Conservation (phyloP, 768 basidiomycete species). For the Lentinula raphanica region DNA sequence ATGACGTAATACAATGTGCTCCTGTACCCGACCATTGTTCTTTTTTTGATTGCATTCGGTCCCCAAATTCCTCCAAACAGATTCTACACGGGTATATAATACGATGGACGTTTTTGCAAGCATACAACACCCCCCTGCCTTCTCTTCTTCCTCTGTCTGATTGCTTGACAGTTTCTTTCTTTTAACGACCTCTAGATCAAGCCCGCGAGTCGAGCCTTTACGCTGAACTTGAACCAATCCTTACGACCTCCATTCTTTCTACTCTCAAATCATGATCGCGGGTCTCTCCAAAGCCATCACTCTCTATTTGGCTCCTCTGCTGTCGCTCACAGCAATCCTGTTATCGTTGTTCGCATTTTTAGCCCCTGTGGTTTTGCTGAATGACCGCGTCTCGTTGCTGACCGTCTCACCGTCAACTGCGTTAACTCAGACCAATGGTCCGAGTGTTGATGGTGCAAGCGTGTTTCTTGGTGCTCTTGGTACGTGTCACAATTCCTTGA, state of each 20-base stretch:
- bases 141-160: slow-evolving; percentile 1
- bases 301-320: slow-evolving; percentile 61
- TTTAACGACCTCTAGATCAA: slow-evolving; percentile 9
- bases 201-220: slow-evolving; percentile 25
- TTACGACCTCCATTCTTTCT: slow-evolving; percentile 10
- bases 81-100: background rate
- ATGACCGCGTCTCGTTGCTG: slow-evolving; percentile 58
- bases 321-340: slow-evolving; percentile 61
- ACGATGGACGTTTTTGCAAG: background rate
- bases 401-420: slow-evolving; percentile 53
- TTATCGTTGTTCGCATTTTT: slow-evolving; percentile 64
- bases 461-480: slow-evolving; percentile 65
- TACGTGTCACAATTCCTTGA: slow-evolving; percentile 19
- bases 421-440: slow-evolving; percentile 26
- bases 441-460: slow-evolving; percentile 58
- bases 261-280: slow-evolving; percentile 55
- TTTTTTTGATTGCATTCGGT: slow-evolving; percentile 1
- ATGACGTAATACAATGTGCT: slow-evolving; percentile 3
- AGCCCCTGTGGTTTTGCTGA: slow-evolving; percentile 59
- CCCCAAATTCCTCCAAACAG: background rate
- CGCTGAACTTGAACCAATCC: background rate
- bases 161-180: slow-evolving; percentile 11
- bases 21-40: slow-evolving; percentile 5
- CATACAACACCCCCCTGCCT: background rate
- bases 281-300: slow-evolving; percentile 64